Evolutionary conservation across 2,329 filamentous ascomycete species (phyloP).

Genomic region (Capronia americana): DNA sequence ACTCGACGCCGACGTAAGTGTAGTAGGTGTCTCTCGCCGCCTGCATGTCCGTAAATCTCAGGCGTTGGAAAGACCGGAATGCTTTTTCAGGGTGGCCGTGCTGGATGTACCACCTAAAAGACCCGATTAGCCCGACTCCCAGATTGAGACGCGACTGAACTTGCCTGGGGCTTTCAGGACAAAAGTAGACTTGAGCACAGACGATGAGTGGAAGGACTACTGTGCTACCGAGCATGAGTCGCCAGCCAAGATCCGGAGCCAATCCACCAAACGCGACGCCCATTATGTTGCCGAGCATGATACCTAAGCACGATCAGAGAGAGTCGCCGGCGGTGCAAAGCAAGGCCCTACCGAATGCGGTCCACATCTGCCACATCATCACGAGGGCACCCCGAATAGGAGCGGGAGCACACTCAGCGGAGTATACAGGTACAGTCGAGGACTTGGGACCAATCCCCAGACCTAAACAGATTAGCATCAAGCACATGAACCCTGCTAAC

Average conservation of each 20-base stretch:
- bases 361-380: constrained; percentile 61
- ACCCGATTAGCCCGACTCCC: neutral
- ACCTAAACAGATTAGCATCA: constrained; percentile 36
- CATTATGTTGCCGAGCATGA: constrained; percentile 57
- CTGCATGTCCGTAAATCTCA: constrained; percentile 60
- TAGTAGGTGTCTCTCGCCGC: constrained; percentile 65
- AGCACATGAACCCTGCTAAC: neutral
- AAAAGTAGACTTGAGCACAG: constrained; percentile 68
- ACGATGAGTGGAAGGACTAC: constrained; percentile 67
- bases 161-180: constrained; percentile 62
- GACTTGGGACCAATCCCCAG: constrained; percentile 53
- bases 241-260: constrained; percentile 64
- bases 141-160: neutral
- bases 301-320: constrained; percentile 31
- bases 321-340: neutral
- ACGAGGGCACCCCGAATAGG: constrained; percentile 58
- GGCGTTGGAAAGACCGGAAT: constrained; percentile 55
- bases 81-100: constrained; percentile 54
- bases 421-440: constrained; percentile 56
- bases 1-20: constrained; percentile 63
- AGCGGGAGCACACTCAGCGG: constrained; percentile 56
- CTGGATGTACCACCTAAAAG: constrained; percentile 51
- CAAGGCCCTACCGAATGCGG: constrained; percentile 46
- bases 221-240: constrained; percentile 72
- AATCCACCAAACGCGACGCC: constrained; percentile 55